phyloP scores from a whole-genome alignment of 495 filamentous ascomycete genomes.

The Trichoderma erinaceum region DNA sequence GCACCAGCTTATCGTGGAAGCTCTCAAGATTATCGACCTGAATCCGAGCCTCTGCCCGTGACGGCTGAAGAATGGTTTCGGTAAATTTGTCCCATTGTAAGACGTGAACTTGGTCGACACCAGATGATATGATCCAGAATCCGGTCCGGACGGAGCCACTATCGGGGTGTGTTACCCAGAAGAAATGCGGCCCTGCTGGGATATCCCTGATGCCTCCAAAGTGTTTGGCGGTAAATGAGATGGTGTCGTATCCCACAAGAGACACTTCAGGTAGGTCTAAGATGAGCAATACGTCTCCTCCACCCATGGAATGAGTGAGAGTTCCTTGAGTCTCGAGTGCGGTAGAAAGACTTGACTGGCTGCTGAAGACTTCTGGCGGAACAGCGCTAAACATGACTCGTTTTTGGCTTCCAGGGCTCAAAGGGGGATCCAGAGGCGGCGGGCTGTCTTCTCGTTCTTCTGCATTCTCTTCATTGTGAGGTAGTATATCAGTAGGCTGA shows the following conservation, averaged over 20 bases:
- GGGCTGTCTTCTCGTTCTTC: not conserved
- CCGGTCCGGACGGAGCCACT: slow-evolving; percentile 45
- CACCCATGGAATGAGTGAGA: slow-evolving; percentile 14
- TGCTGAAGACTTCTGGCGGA: not conserved
- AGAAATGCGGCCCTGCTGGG: slow-evolving; percentile 52
- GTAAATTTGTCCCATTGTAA: slow-evolving; percentile 56
- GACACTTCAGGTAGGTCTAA: slow-evolving; percentile 35
- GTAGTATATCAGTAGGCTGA: slow-evolving; percentile 15
- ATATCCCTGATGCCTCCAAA: slow-evolving; percentile 56
- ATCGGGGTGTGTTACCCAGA: slow-evolving; percentile 49
- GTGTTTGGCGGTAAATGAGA: slow-evolving; percentile 32
- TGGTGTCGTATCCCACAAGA: slow-evolving; percentile 42
- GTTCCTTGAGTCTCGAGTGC: slow-evolving; percentile 15
- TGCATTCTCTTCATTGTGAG: not conserved
- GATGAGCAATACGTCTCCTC: slow-evolving; percentile 41
- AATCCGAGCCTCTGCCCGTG: slow-evolving; percentile 30
- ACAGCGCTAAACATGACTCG: not conserved
- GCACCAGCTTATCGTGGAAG: slow-evolving; percentile 32
- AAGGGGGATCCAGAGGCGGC: slow-evolving; percentile 13
- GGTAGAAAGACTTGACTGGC: not conserved
- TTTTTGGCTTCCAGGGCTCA: not conserved
- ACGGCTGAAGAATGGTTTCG: slow-evolving; percentile 37
- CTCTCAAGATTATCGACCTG: slow-evolving; percentile 31
- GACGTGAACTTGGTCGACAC: slow-evolving; percentile 38
- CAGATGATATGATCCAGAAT: slow-evolving; percentile 50